A percentile compares a stretch with the other conserved stretches of the same genome.
Conservation (phyloP, 2,329 filamentous ascomycete genomes). For the Paecilomyces sp. region DNA sequence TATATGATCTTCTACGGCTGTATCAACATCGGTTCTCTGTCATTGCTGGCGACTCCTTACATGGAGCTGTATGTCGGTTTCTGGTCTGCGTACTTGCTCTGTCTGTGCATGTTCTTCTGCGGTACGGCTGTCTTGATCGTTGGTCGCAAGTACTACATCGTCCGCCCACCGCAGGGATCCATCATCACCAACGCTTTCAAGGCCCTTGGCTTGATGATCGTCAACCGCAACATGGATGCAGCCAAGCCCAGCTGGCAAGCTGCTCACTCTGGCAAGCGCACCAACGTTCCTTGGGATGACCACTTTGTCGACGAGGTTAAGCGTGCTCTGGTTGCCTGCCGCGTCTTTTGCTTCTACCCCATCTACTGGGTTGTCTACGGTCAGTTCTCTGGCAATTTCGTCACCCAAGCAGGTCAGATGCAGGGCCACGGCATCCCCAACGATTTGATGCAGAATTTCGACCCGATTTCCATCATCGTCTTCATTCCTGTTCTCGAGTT, state of each 20-base stretch:
- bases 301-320: constrained; percentile 66
- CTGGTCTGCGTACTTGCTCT: constrained; percentile 57
- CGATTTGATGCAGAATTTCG: constrained; percentile 68
- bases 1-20: constrained; percentile 71
- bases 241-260: constrained; percentile 61
- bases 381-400: constrained; percentile 61
- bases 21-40: constrained; percentile 68
- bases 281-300: constrained; percentile 55
- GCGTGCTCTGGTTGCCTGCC: constrained; percentile 59
- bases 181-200: constrained; percentile 61
- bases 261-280: constrained; percentile 38
- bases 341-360: constrained; percentile 64
- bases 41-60: constrained; percentile 58
- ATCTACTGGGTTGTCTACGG: constrained; percentile 63
- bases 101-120: constrained; percentile 57
- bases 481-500: constrained; percentile 66
- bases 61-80: constrained; percentile 63
- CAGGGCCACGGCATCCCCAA: constrained; percentile 65
- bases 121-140: constrained; percentile 50
- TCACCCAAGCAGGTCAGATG: constrained; percentile 59
- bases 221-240: constrained; percentile 50
- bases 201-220: constrained; percentile 49
- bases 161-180: constrained; percentile 52
- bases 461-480: constrained; percentile 68
- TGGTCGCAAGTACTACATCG: constrained; percentile 39